phyloP scores from a whole-genome alignment of 768 basidiomycete species.

The Podaxis rugospora region DNA sequence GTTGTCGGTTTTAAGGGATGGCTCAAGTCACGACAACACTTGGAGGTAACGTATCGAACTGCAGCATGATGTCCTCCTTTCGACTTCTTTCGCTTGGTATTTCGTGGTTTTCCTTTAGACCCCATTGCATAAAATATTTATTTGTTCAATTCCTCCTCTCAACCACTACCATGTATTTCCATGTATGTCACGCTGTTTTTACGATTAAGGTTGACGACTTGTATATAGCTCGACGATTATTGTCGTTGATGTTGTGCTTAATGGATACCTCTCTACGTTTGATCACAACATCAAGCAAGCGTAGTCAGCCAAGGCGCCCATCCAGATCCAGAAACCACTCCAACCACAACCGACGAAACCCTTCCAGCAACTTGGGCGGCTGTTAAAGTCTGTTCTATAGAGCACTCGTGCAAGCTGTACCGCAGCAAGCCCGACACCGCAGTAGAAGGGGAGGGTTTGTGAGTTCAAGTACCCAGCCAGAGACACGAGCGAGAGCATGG shows the following conservation, averaged over 20 bases:
- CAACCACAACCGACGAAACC: constrained; percentile 87
- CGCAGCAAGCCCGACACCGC: constrained; percentile 69
- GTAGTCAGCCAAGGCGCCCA: constrained; percentile 75
- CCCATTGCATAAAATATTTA: constrained; percentile 2
- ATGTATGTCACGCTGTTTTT: background rate
- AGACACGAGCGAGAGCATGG: constrained; percentile 69
- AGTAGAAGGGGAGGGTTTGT: constrained; percentile 74
- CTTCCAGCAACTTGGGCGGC: constrained; percentile 79
- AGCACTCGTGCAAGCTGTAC: constrained; percentile 78
- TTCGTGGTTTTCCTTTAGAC: background rate
- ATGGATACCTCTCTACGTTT: background rate
- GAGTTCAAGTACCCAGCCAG: constrained; percentile 78
- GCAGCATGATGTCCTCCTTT: constrained; percentile 17
- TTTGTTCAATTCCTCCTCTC: background rate
- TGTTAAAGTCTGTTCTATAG: constrained; percentile 69
- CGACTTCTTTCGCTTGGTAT: constrained; percentile 3
- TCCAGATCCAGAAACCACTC: constrained; percentile 86
- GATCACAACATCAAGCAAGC: constrained; percentile 23
- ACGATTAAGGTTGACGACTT: background rate
- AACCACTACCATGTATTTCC: background rate
- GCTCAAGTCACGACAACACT: constrained; percentile 44
- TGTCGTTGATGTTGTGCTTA: background rate
- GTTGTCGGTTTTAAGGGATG: constrained; percentile 82
- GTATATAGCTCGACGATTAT: background rate
- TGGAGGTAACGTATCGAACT: constrained; percentile 26